Evolutionary conservation across 2,329 filamentous ascomycete species (phyloP), one percentile per base, ranked within the genome.

Genomic region (Seiridium unicorne): DNA sequence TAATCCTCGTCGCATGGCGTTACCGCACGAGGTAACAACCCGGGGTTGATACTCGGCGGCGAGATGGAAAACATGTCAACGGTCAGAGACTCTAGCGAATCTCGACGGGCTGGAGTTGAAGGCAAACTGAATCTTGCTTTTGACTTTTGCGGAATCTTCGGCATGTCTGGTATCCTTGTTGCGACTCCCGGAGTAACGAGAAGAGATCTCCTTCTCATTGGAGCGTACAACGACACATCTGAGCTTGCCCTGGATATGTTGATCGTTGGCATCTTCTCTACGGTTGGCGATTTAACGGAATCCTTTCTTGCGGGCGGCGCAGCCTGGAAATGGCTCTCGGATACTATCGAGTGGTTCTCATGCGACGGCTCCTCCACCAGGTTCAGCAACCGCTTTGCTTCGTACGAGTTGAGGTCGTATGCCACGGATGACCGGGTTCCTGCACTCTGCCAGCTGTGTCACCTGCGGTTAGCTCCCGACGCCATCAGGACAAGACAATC

Each of bases 1-100:
- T 88, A 88, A n/a, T 84, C 80, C 35, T 76, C 70, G 32, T 87
- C 85, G 46, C 75, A 81, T 0, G 86, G 81, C 1, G 82, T 85
- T 35, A 74, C 65, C 8, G 73, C 77, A n/a, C 78, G 74, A 34
- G 72, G 73, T 18, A 71, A 60, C 0, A 68, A 62, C 9, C 71
- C 70, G 1, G 64, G 55, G 40, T 72, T 58, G 10, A 60, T 56
- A 1, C 64, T 51, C 18, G 63, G 61, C 3, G 70, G 64, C 31
- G 73, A 73, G 67, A 63, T 51, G 32, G 56, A 36, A 55, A 63
- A 51, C 49, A 63, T 51, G 40, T 56, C 60, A 34, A 60, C 44
- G 34, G 44, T 51, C 51, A 60, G 59, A 10, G 62, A 57, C 36
- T 72, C 68, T 5, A 62, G 35, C 8, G 68, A 68, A 55, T 67